These are phyloP conservation scores for Neurospora intermedia DNA, from an alignment of 495 filamentous ascomycete species.

Conservation along the genomic window DNA sequence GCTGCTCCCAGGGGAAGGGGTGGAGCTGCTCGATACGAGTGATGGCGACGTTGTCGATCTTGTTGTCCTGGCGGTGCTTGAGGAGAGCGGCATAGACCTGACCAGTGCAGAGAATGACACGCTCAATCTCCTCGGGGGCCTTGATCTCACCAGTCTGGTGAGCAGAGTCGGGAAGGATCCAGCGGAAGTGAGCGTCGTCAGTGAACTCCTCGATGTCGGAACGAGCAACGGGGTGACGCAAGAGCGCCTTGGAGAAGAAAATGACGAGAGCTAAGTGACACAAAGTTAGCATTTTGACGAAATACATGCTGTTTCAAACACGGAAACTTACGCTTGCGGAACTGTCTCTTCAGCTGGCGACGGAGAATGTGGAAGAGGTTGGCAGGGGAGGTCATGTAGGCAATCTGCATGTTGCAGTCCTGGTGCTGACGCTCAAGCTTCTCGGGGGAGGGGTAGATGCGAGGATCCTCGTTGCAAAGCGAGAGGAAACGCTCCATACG, in stretches of 20 bases:
- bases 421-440: conserved; percentile 97
- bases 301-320: not conserved
- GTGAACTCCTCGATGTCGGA: conserved; percentile 83
- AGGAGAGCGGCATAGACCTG: conserved; percentile 85
- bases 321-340: conserved; percentile 80
- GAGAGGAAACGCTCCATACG: conserved; percentile 96
- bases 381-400: conserved; percentile 81
- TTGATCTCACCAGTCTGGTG: conserved; percentile 64
- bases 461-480: conserved; percentile 94
- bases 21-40: conserved; percentile 95
- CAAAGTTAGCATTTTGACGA: conserved; percentile 25
- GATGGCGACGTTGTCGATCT: conserved; percentile 80
- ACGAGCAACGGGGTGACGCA: conserved; percentile 84
- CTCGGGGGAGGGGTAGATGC: conserved; percentile 73
- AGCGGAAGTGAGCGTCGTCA: conserved; percentile 84
- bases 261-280: conserved; percentile 62
- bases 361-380: conserved; percentile 96
- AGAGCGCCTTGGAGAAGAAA: conserved; percentile 94
- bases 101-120: conserved; percentile 87
- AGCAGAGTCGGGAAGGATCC: conserved; percentile 83
- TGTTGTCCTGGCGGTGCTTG: conserved; percentile 80
- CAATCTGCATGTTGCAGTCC: conserved; percentile 99
- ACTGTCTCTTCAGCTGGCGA: conserved; percentile 96
- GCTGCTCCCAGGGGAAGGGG: conserved; percentile 96
- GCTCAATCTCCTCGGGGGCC: conserved; percentile 76